Percentiles rank a stretch among this genome's conserved stretches.
Evolutionary conservation across 805 yeast species (phyloP).

Genomic region (Scheffersomyces lignosus): DNA sequence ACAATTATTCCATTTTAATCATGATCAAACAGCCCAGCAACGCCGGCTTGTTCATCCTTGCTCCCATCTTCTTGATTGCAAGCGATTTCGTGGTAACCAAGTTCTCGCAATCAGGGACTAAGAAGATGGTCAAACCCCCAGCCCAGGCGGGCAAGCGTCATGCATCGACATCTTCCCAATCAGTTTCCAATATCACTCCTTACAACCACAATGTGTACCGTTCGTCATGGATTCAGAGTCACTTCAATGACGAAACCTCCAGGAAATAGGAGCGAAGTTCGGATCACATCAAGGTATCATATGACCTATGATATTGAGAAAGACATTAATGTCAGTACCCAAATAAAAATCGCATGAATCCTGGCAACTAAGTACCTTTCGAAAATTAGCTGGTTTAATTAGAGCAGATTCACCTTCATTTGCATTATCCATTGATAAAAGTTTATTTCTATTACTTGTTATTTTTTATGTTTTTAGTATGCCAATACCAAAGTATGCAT

Average conservation of each 20-base stretch:
- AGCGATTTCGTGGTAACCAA: conserved; percentile 27
- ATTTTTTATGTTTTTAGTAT: too few species aligned
- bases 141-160: neutral
- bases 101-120: conserved; percentile 16
- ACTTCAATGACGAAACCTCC: neutral
- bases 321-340: too few species aligned
- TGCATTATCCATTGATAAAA: too few species aligned
- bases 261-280: too few species aligned
- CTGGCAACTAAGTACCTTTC: too few species aligned
- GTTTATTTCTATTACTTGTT: too few species aligned
- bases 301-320: too few species aligned
- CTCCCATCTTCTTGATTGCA: conserved; percentile 32
- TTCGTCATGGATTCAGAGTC: neutral
- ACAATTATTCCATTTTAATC: neutral
- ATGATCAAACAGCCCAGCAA: conserved; percentile 21
- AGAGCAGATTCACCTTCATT: too few species aligned
- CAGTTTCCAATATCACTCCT: neutral
- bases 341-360: too few species aligned
- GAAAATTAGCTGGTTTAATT: too few species aligned
- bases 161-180: neutral
- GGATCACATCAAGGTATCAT: too few species aligned
- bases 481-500: too few species aligned
- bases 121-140: conserved; percentile 6
- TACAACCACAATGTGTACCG: neutral
- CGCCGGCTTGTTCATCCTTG: conserved; percentile 24